A percentile compares a stretch with the other conserved stretches of the same genome.
These are phyloP conservation scores for Cystofilobasidium macerans DNA, from an alignment of 768 basidiomycete species.

Conservation along the genomic window DNA sequence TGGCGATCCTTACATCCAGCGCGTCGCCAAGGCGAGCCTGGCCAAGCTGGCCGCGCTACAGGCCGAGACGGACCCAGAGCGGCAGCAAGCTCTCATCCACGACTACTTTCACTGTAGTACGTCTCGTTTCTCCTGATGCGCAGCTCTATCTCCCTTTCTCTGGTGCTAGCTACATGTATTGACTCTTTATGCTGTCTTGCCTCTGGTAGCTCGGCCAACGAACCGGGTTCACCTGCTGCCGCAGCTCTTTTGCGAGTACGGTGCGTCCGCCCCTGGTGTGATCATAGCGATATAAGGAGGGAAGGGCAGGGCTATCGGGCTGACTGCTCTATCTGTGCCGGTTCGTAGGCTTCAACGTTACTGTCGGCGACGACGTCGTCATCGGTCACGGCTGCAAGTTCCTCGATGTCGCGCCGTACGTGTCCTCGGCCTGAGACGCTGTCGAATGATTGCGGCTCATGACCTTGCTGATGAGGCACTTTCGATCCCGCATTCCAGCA, in stretches of 20 bases:
- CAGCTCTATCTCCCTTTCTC: too few relatives aligned
- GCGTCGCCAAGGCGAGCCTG: background rate
- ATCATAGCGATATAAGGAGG: too few relatives aligned
- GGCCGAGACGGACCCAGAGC: background rate
- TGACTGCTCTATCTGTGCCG: background rate
- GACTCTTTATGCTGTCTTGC: too few relatives aligned
- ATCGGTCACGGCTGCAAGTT: background rate
- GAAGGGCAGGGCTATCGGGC: too few relatives aligned
- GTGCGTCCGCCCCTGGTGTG: too few relatives aligned
- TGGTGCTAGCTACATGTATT: too few relatives aligned
- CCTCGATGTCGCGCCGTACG: conserved; percentile 6
- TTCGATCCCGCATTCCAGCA: too few relatives aligned
- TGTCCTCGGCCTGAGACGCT: too few relatives aligned
- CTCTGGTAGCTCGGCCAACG: background rate
- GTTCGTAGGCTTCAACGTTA: conserved; percentile 3
- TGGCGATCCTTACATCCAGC: background rate
- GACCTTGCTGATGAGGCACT: too few relatives aligned
- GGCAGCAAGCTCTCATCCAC: background rate
- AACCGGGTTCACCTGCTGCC: background rate
- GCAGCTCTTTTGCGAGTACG: background rate
- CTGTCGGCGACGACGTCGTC: conserved; percentile 3
- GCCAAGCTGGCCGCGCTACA: background rate
- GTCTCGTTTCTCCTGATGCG: too few relatives aligned
- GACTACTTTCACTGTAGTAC: background rate
- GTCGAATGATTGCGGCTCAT: background rate